These are phyloP conservation scores for Trichophyton rubrum DNA, from an alignment of 2,329 filamentous ascomycete species.

Conservation along the genomic window DNA sequence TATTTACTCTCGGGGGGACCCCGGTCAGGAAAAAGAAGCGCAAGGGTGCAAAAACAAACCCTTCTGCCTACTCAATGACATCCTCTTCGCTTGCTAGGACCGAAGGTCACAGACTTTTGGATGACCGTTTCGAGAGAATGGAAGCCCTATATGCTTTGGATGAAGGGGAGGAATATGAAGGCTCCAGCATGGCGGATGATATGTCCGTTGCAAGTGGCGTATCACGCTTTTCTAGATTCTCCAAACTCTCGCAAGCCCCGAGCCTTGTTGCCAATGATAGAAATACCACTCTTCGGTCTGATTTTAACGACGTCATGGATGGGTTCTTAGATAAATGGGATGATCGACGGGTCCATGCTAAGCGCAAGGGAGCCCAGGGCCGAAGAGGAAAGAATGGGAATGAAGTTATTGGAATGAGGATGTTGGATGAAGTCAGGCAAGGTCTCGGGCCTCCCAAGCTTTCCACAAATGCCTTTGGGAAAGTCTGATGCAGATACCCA, in stretches of 20 bases:
- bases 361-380: conserved; percentile 34
- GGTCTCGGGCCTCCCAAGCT: conserved; percentile 67
- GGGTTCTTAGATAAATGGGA: conserved; percentile 65
- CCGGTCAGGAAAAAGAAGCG: conserved; percentile 69
- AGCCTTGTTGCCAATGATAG: conserved; percentile 32
- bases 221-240: conserved; percentile 32
- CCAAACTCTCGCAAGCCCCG: conserved; percentile 50
- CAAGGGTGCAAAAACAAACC: conserved; percentile 82
- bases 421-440: conserved; percentile 78
- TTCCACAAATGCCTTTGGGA: conserved; percentile 9
- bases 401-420: conserved; percentile 67
- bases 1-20: conserved; percentile 52
- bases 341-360: conserved; percentile 31
- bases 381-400: conserved; percentile 67
- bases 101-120: conserved; percentile 71
- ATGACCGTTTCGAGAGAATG: conserved; percentile 82
- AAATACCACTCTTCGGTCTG: conserved; percentile 51
- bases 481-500: neutral
- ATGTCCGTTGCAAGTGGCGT: conserved; percentile 38
- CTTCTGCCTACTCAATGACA: conserved; percentile 82
- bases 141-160: conserved; percentile 66
- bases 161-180: conserved; percentile 40
- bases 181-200: conserved; percentile 18
- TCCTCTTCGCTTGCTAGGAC: conserved; percentile 78
- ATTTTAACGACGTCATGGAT: conserved; percentile 86